A percentile compares a stretch with the other conserved stretches of the same genome.
Evolutionary conservation across 768 basidiomycete species (phyloP).

Genomic region (Mycena galopus): DNA sequence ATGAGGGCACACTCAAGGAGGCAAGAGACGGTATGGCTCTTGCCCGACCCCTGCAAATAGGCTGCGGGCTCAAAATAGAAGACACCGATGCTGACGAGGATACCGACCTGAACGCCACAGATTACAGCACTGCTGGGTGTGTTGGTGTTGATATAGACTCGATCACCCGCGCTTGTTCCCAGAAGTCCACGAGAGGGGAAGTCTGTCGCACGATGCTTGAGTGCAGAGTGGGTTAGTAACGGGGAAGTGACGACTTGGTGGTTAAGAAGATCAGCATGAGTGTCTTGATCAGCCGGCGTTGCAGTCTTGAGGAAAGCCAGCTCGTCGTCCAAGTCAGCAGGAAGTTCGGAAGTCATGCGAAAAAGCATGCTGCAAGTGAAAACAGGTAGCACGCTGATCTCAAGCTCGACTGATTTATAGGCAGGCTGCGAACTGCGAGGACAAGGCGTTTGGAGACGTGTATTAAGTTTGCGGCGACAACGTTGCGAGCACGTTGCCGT

Average conservation of each 20-base stretch:
- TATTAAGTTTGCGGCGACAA: background rate
- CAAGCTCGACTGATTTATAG: background rate
- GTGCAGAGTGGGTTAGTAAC: conserved; percentile 18
- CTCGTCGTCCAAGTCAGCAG: background rate
- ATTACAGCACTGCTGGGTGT: conserved; percentile 65
- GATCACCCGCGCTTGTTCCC: conserved; percentile 46
- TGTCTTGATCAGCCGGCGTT: background rate
- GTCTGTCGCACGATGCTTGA: conserved; percentile 12
- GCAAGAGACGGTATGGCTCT: conserved; percentile 66
- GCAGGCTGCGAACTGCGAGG: background rate
- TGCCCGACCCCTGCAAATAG: conserved; percentile 55
- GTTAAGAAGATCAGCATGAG: background rate
- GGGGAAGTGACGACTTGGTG: conserved; percentile 31
- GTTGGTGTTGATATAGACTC: too few species aligned
- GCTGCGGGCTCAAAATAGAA: background rate
- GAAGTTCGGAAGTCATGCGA: background rate
- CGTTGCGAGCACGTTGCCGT: background rate
- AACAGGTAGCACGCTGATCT: background rate
- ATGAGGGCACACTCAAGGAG: conserved; percentile 65
- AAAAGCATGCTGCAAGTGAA: background rate
- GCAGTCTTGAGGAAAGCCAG: background rate
- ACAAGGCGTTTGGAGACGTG: background rate
- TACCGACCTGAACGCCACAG: conserved; percentile 61
- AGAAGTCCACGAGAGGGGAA: conserved; percentile 33
- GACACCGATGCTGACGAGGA: background rate